Base-by-base conservation (phyloP, 148 eudicot species). In the Fagopyrum homotropicum region DNA sequence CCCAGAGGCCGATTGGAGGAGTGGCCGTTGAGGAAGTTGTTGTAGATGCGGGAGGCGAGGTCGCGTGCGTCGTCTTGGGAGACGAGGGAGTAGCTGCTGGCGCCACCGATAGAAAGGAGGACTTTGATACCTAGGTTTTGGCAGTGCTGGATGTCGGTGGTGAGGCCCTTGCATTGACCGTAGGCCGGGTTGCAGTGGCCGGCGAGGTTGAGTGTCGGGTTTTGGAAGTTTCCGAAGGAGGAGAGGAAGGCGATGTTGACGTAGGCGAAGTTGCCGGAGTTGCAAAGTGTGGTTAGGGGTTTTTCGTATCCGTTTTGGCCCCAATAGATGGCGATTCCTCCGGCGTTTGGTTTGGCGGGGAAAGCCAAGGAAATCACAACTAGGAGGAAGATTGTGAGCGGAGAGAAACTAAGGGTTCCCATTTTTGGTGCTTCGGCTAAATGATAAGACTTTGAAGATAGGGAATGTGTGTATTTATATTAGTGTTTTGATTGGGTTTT, bases 301-400 rank as follows among this genome's bases (percentile, higher is more conserved):
- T 83, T 83, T 55, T 84, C 87, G 2, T 49, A 29, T 1, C 87
- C 87, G n/a, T 82, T 84, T 14, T 84, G 87, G 40, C 87, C 87
- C 87, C 87, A 84, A n/a, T 84, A 84, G 17, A 84, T 75, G 68
- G 84, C 84, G 52, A 84, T 82, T 44, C 87, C 81, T 3, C 87
- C 84, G 14, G 19, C 66, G 4, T 64, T 56, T 48, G 75, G 71
- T 79, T 26, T 77, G 9, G 43, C 76, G 73, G 69, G 77, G 10
- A 19, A 84, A 79, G 73, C n/a, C 56, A 52, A 14, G 4, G 15
- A 52, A 52, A 52, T 12, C n/a, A 52, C 4, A 14, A 12, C 2
- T 4, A 52, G 56, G 56, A 88, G 66, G 78, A 76, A 45, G 72
- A 72, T 52, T 30, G 35, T 30, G 35, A 30, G 35, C 35, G 35